Base-by-base conservation (phyloP, 148 eudicot genomes). In the Heliamphora exappendiculata region DNA sequence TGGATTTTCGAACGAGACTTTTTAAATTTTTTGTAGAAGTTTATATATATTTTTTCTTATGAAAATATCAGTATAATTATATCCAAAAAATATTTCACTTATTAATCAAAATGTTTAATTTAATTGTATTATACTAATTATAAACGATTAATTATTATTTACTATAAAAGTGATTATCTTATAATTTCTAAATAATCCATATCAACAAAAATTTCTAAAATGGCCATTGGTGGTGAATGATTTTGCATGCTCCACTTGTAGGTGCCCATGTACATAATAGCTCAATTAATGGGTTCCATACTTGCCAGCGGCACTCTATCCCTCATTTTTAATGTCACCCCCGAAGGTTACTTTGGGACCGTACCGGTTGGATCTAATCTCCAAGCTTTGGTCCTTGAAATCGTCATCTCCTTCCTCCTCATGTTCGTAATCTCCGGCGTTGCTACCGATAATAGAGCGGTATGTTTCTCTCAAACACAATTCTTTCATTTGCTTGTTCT, bases 341-440 rank as follows among this genome's bases (percentile, higher is more conserved):
- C 84, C 0, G 75, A 86, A 26, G 84, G 88, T 8, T 94, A 24
- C 79, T 94, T 87, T 63, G 97, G 97, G 20, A 94, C 98, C 0
- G 64, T 85, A 60, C 98, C 98, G 0, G 80, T 55, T 17, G 98
- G 92, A 33, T 85, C 97, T 0, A 45, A 82, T 42, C 51, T 14
- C 0, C 98, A 94, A 75, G 89, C 98, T 13, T 72, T 94, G 0
- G 86, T 76, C 22, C 84, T 89, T 10, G 98, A 94, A 78, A 89
- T 94, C 33, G 42, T 94, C 77, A 85, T 88, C 51, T 81, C 93
- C 20, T 94, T 94, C 80, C 84, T 92, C 54, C 76, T 94, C 33
- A 90, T 94, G 97, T 94, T 94, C 39, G 90, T 89, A 58, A 76
- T 94, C 20, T 94, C 88, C 5, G 97, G 93, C 4, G 97, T 89